Percentiles rank a stretch among this genome's conserved stretches.
phyloP scores from a whole-genome alignment of 768 basidiomycete species.

The Tubosaeta brunneosetosa region DNA sequence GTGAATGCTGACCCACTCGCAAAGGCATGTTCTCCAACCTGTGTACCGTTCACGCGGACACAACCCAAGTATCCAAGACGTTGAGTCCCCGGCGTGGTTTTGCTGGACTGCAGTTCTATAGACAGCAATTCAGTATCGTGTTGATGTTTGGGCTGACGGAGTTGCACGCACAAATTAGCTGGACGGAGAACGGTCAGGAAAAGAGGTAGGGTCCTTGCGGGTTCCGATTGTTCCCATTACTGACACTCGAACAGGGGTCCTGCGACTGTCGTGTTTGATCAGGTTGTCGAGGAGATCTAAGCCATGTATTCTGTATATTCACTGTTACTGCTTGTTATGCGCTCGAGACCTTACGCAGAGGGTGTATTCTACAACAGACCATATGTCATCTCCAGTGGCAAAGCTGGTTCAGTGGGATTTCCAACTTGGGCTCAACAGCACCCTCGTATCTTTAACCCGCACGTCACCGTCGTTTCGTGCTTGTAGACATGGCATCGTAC shows the following conservation, averaged over 20 bases:
- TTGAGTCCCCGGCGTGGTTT: conserved; percentile 29
- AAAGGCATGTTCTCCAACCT: conserved; percentile 26
- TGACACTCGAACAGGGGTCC: conserved; percentile 24
- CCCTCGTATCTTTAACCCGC: neutral
- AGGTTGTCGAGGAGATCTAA: conserved; percentile 27
- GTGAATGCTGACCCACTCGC: neutral
- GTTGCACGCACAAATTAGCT: conserved; percentile 42
- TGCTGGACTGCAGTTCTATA: conserved; percentile 28
- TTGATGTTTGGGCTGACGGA: conserved; percentile 44
- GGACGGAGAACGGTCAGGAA: conserved; percentile 36
- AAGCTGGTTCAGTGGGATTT: too few relatives aligned
- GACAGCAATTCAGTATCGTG: conserved; percentile 36
- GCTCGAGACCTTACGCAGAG: neutral
- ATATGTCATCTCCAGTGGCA: too few relatives aligned
- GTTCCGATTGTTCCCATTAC: neutral
- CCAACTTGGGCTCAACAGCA: neutral
- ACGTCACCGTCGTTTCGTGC: neutral
- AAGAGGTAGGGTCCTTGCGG: conserved; percentile 11
- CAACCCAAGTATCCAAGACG: conserved; percentile 26
- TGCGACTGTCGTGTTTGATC: conserved; percentile 30
- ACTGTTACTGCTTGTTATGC: neutral
- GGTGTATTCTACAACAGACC: too few relatives aligned
- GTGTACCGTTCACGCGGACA: conserved; percentile 23
- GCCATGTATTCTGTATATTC: conserved; percentile 40
- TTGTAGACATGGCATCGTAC: conserved; percentile 12